Conservation (phyloP, 352 stramenopile genomes). For the Phytophthora rubi region DNA sequence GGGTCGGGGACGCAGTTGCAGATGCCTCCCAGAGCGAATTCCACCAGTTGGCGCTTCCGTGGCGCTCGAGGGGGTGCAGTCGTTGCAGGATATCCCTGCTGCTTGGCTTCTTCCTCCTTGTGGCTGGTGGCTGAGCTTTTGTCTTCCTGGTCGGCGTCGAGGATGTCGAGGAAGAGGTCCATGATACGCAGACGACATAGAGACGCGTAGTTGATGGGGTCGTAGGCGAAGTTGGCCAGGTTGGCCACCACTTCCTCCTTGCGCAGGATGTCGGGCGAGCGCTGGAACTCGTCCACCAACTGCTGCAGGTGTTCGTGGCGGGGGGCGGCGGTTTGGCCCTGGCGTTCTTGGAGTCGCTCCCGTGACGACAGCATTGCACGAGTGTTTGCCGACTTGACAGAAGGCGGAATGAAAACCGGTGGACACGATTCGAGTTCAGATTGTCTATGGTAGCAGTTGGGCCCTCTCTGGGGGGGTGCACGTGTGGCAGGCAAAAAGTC, state of each 20-base stretch:
- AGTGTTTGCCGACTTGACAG: too few species aligned
- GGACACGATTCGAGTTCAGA: slow-evolving; percentile 12
- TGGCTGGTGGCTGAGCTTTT: neutral
- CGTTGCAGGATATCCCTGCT: slow-evolving; percentile 12
- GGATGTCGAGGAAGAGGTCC: slow-evolving; percentile 81
- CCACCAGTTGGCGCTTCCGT: slow-evolving; percentile 48
- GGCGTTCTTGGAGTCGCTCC: slow-evolving; percentile 60
- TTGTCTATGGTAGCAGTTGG: slow-evolving; percentile 21
- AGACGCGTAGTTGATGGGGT: slow-evolving; percentile 82
- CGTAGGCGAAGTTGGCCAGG: slow-evolving; percentile 86
- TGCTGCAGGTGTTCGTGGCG: slow-evolving; percentile 83
- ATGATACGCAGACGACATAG: slow-evolving; percentile 66
- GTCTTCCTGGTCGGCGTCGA: slow-evolving; percentile 52
- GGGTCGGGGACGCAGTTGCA: slow-evolving; percentile 80
- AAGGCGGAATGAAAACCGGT: slow-evolving; percentile 8
- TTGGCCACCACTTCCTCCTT: slow-evolving; percentile 83
- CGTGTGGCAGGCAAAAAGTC: slow-evolving; percentile 3
- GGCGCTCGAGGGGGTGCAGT: neutral
- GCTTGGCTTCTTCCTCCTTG: slow-evolving; percentile 4
- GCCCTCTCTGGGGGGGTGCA: neutral
- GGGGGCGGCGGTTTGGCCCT: slow-evolving; percentile 70
- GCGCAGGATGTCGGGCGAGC: slow-evolving; percentile 58
- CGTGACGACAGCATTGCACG: slow-evolving; percentile 67
- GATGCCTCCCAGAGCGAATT: slow-evolving; percentile 79
- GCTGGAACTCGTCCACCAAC: slow-evolving; percentile 78